Conservation (phyloP, 1,139 yeast species). For the Starmera stellimalicola region DNA sequence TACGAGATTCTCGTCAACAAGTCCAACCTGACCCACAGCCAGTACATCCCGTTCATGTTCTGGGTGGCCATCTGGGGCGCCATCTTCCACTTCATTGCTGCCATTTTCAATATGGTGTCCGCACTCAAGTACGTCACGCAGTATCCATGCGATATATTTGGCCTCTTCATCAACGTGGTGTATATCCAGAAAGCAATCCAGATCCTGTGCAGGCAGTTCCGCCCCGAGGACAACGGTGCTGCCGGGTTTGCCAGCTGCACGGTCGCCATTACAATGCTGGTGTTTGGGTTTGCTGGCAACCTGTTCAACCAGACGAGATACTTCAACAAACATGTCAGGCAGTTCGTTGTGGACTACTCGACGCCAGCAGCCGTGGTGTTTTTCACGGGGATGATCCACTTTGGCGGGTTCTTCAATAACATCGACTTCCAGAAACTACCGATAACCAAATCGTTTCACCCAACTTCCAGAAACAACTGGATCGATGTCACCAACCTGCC, state of each 20-base stretch:
- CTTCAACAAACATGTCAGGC: conserved; percentile 50
- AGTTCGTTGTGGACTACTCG: conserved; percentile 76
- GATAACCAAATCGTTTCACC: conserved; percentile 63
- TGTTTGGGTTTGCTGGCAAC: conserved; percentile 62
- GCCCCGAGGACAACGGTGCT: conserved; percentile 27
- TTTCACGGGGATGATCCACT: conserved; percentile 86
- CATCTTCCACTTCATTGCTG: conserved; percentile 68
- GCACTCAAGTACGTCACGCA: conserved; percentile 65
- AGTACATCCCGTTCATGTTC: conserved; percentile 85
- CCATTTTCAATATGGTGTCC: conserved; percentile 60
- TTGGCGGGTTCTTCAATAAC: conserved; percentile 61
- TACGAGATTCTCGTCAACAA: conserved; percentile 50
- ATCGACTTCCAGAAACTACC: conserved; percentile 55
- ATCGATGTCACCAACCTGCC: conserved; percentile 53
- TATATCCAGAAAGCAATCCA: conserved; percentile 88
- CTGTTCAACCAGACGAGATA: conserved; percentile 53
- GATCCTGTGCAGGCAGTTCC: conserved; percentile 65
- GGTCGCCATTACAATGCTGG: conserved; percentile 61
- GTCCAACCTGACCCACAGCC: conserved; percentile 28
- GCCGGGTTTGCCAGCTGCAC: conserved; percentile 72
- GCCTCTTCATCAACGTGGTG: conserved; percentile 82
- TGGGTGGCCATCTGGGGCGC: conserved; percentile 93
- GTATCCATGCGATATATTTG: conserved; percentile 90
- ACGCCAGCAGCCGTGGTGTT: conserved; percentile 77
- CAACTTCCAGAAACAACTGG: conserved; percentile 47